Conservation (phyloP, 352 stramenopile genomes). For the Phytophthora ramorum region DNA sequence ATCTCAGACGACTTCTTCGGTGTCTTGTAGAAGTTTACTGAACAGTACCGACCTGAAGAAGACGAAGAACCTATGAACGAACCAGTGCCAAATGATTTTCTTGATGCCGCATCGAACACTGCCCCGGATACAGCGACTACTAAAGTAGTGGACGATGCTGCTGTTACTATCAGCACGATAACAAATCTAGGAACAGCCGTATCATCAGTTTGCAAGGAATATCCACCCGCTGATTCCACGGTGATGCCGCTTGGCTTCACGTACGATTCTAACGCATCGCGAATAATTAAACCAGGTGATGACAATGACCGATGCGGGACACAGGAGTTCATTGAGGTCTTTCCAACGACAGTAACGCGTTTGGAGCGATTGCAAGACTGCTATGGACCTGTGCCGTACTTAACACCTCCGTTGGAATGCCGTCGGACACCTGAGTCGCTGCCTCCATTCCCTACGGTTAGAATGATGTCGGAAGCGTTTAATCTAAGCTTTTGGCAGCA, state of each 20-base stretch:
- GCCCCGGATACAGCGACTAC: background rate
- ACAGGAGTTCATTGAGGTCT: constrained; percentile 17
- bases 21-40: background rate
- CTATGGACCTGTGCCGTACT: constrained; percentile 9
- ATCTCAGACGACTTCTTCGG: background rate
- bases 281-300: background rate
- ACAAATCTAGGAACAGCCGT: background rate
- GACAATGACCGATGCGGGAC: constrained; percentile 3
- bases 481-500: constrained; percentile 42
- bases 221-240: background rate
- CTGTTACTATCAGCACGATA: background rate
- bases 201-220: background rate
- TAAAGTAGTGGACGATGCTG: background rate
- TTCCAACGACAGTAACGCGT: background rate
- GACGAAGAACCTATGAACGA: background rate
- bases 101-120: background rate
- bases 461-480: constrained; percentile 13
- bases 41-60: background rate
- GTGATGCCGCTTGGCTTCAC: background rate
- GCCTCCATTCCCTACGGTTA: constrained; percentile 24
- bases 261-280: background rate
- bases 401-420: background rate
- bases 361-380: constrained; percentile 20
- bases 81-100: background rate
- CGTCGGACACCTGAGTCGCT: background rate